Evolutionary conservation across 495 filamentous ascomycete species (phyloP).

Genomic region (Penicillium goetzii): DNA sequence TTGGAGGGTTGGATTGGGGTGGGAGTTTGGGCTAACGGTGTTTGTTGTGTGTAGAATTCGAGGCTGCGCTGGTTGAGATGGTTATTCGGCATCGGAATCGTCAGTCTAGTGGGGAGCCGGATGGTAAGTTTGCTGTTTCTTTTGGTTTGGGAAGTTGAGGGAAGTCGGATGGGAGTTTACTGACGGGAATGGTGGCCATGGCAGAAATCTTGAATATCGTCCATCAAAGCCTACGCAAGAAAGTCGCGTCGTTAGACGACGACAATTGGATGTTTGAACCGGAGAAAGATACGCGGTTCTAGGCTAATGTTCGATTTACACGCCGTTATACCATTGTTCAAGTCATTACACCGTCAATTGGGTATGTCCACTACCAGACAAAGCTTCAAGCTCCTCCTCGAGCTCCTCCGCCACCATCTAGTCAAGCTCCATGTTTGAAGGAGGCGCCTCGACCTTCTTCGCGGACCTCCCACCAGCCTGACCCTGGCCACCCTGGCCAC

Average conservation of each 20-base stretch:
- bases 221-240: slow-evolving; percentile 69
- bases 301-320: slow-evolving; percentile 15
- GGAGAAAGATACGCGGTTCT: slow-evolving; percentile 53
- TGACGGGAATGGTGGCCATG: neutral
- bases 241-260: slow-evolving; percentile 72
- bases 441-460: slow-evolving; percentile 54
- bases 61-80: slow-evolving; percentile 53
- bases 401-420: slow-evolving; percentile 28
- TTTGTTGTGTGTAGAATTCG: slow-evolving; percentile 39
- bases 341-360: slow-evolving; percentile 29
- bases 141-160: neutral
- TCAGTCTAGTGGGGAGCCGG: slow-evolving; percentile 63
- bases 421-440: slow-evolving; percentile 59
- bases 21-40: slow-evolving; percentile 10
- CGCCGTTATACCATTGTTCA: slow-evolving; percentile 19
- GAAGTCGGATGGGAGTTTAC: neutral
- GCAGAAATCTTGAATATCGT: slow-evolving; percentile 74
- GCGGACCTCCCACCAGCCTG: slow-evolving; percentile 47
- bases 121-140: slow-evolving; percentile 54
- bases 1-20: neutral
- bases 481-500: slow-evolving; percentile 44
- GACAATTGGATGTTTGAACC: slow-evolving; percentile 93
- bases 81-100: slow-evolving; percentile 65
- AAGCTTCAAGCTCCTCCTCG: slow-evolving; percentile 1
- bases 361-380: slow-evolving; percentile 15